Base-by-base conservation (phyloP, 441 rosid species). In the Gossypium laxum region DNA sequence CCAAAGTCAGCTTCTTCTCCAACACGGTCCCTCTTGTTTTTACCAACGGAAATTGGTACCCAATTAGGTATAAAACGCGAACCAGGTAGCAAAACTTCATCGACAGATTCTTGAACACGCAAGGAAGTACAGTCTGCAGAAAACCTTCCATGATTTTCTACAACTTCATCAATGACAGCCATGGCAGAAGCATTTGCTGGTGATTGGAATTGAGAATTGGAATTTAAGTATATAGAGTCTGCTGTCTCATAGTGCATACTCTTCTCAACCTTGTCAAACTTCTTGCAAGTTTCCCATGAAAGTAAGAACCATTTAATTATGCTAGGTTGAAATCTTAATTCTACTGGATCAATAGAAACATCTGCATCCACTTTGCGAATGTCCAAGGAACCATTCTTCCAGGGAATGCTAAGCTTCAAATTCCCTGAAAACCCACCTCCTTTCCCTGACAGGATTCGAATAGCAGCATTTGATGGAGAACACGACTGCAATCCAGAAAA, bases 381-480 rank as follows among this genome's bases (percentile, higher is more conserved):
- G 78, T 96, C 98, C 76, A 92, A 78, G 47, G 92, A 86, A 82
- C 97, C 99, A 83, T 96, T 84, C 82, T 81, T 89, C 96, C 98
- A 96, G 43, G 99, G 99, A 75, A 96, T 92, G 81, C 92, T 92
- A 70, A 91, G 83, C 78, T 80, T 91, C 72, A 96, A 73, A 77
- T 80, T 85, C 76, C 99, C 99, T 6, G 98, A 91, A 81, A 92
- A 85, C 73, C 96, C 93, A 77, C 86, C 96, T 78, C 81, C 77
- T 73, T 79, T 76, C 59, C 97, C 91, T 26, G 78, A 82, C 80
- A 89, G 51, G 75, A 96, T 85, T 66, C 88, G 86, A 72, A 78
- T 81, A 57, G 84, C 79, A 51, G 78, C 77, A 77, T 79, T 77
- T 74, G 85, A 72, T 22, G 68, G 79, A 65, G 57, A 51, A 34